phyloP scores from a whole-genome alignment of 1,284 basidiomycete species.

The Leccinum solheimii region DNA sequence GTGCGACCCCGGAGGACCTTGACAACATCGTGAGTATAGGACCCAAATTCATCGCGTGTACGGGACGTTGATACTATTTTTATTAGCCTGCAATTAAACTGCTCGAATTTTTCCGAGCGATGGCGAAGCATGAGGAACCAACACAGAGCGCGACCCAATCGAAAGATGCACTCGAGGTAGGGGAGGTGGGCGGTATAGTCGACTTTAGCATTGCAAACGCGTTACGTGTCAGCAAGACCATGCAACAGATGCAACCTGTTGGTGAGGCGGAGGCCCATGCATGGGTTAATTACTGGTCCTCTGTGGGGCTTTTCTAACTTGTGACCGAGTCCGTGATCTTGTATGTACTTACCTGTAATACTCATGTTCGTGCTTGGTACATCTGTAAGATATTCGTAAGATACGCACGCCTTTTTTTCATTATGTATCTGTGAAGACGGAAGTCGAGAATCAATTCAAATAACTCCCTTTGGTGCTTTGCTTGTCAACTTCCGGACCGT shows the following conservation, averaged over 20 bases:
- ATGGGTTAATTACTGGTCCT: constrained; percentile 25
- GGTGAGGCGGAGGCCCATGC: constrained; percentile 14
- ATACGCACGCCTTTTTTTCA: too few species aligned
- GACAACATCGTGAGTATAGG: constrained; percentile 17
- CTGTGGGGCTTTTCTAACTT: constrained; percentile 14
- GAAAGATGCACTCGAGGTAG: background rate
- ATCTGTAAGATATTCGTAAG: too few species aligned
- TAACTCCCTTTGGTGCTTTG: too few species aligned
- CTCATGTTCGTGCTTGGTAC: too few species aligned
- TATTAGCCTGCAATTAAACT: constrained; percentile 30
- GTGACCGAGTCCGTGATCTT: background rate
- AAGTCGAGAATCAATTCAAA: too few species aligned
- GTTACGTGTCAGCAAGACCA: constrained; percentile 10
- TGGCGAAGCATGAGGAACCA: constrained; percentile 6
- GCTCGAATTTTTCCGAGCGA: constrained; percentile 18
- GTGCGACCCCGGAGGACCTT: constrained; percentile 9
- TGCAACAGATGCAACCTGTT: constrained; percentile 18
- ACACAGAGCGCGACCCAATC: background rate
- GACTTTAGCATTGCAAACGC: constrained; percentile 14
- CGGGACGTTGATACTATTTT: background rate
- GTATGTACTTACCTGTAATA: background rate
- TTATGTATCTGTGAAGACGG: too few species aligned
- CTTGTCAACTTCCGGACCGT: too few species aligned
- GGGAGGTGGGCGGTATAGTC: constrained; percentile 13
- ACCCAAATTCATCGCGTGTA: background rate